A percentile compares a stretch with the other conserved stretches of the same genome.
Conservation (phyloP, 495 filamentous ascomycete species). For the Penicillium atrosanguineum region DNA sequence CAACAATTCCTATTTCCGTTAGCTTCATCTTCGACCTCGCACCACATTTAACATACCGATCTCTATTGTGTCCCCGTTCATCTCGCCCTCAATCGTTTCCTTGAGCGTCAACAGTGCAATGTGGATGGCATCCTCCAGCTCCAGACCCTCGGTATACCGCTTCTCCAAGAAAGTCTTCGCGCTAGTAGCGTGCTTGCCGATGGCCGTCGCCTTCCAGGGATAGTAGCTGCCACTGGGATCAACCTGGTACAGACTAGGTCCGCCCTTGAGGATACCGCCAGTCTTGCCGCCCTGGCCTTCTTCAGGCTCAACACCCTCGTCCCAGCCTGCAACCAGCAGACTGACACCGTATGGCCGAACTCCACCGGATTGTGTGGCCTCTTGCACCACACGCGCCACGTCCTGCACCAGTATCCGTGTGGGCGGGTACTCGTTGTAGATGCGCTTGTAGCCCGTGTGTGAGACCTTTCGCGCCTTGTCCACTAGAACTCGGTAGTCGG, state of each 20-base stretch:
- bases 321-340: slow-evolving; percentile 94
- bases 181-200: slow-evolving; percentile 96
- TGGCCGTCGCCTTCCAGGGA: slow-evolving; percentile 98
- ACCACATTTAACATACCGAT: slow-evolving; percentile 64
- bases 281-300: slow-evolving; percentile 74
- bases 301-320: slow-evolving; percentile 90
- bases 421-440: slow-evolving; percentile 99
- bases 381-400: slow-evolving; percentile 96
- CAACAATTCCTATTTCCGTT: slow-evolving; percentile 73
- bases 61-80: slow-evolving; percentile 99
- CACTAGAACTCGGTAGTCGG: slow-evolving; percentile 95
- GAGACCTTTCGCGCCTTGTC: slow-evolving; percentile 97
- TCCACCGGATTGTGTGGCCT: slow-evolving; percentile 96
- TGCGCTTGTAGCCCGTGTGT: slow-evolving; percentile 98
- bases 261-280: slow-evolving; percentile 91
- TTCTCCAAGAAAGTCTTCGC: slow-evolving; percentile 99
- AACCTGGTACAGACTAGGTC: slow-evolving; percentile 96
- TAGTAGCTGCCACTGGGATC: slow-evolving; percentile 97
- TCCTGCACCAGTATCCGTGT: slow-evolving; percentile 98
- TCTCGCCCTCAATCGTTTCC: slow-evolving; percentile 98
- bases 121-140: slow-evolving; percentile 97
- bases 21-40: neutral
- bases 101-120: slow-evolving; percentile 97
- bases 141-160: slow-evolving; percentile 93
- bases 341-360: slow-evolving; percentile 97